Base-by-base conservation (phyloP, 345 rosid species). In the Barbarea vulgaris region DNA sequence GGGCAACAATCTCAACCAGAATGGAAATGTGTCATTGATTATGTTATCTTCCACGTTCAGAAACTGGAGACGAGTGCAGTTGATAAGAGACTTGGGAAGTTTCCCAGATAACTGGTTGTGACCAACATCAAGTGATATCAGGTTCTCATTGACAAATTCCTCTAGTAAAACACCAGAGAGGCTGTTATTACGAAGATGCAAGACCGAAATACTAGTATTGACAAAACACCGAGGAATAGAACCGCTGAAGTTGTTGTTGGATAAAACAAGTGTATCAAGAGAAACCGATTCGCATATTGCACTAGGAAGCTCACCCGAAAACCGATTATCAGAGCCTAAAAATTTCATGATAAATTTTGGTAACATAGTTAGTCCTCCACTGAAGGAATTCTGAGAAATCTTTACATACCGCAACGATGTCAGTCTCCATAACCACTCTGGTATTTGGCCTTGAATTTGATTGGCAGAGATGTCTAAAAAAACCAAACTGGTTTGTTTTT, bases 1-100 rank as follows among this genome's bases (percentile, higher is more conserved):
- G 1, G 82, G 53, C 42, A 76, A 5, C 2, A 25, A 67, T 60
- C 52, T 72, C 79, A 87, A 59, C 48, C 76, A 72, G 19, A 79
- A 84, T 0, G 88, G 91, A 54, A 83, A 87, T 0, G 0, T 30
- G 44, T 81, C 90, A 0, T 4, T 54, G 10, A 85, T 69, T 5
- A 1, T 41, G 69, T 89, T 89, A 33, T 67, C 71, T 1, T 84
- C 87, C 6, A 89, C 39, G 34, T 83, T 73, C 11, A 87, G 6
- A 57, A 89, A 79, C 77, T 84, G 84, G 19, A 89, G 64, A 12
- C 0, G 8, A 7, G 5, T 37, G 25, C 87, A 85, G 1, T 64
- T 87, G 34, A 47, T 69, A 28, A 89, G 6, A 12, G 86, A 82
- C 64, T 18, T 60, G 1, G 85, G 83, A 41, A 87, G 44, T 15